Base-by-base conservation (phyloP, 495 filamentous ascomycete species). In the Sphaerosporella brunnea region DNA sequence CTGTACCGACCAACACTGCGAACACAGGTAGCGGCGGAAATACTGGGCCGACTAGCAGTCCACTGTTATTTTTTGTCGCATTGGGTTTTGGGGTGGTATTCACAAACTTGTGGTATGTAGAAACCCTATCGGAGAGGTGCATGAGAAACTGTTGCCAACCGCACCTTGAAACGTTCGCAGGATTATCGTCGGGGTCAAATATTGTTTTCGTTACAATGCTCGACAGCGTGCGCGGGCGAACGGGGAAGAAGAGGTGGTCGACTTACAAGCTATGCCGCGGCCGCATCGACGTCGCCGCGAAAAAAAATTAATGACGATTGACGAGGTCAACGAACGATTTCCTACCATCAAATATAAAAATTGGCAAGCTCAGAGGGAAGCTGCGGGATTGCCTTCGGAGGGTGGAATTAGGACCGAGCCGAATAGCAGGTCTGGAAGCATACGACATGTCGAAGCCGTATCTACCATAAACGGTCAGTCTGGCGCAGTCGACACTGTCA, bases 161-260 rank as follows among this genome's bases (percentile, higher is more conserved):
- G 39, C 25, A 19, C 21, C 10, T 21, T 43, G 20, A 43, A 37
- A 37, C 41, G 15, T 47, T 4, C n/a, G 36, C 56, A 96, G 90
- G 90, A 97, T 97, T 62, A 97, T 97, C 58, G 90, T 97, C 53
- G 90, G 90, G 32, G 90, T 97, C 42, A 97, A 97, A 65, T 97
- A 97, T 65, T 97, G 90, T 65, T 97, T 97, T 63, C 74, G 90
- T 44, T 96, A 97, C 63, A 97, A 96, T 63, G 86, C 92, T 52
- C 77, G 90, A 23, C 92, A 92, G 63, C 81, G 90, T 24, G 75
- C 76, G 38, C 65, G 81, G 50, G 45, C 45, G 18, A 72, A 78
- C 51, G 78, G 78, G 51, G 87, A 93, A 55, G 80, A 87, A 54
- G 92, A 95, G 35, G 81, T 82, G 1, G 93, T 90, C 52, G 83